Base-by-base conservation (phyloP, 495 filamentous ascomycete species). In the Penicillium turbatum region DNA sequence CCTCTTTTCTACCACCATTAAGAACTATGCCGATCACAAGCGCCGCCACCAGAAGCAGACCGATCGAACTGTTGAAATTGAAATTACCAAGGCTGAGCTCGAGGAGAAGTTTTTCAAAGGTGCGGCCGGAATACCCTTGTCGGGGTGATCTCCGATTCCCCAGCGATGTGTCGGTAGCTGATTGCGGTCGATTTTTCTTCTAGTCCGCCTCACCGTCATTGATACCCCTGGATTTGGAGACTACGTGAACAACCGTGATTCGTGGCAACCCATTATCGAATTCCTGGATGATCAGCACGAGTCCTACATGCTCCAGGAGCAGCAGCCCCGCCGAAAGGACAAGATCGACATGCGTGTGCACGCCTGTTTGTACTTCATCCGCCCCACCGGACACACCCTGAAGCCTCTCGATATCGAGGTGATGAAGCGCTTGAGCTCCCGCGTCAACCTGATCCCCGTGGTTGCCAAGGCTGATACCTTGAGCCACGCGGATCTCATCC, bases 91-190 rank as follows among this genome's bases (percentile, higher is more conserved):
- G 82, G 93, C 93, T 45, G 93, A 98, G 79, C 76, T 98, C 54
- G 93, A 98, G 78, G 93, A 98, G 85, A 98, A 98, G 81, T 98
- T 98, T 81, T 98, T 98, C 85, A 98, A 98, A 81, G 92, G 92
- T 97, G 80, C 51, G 55, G 48, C 34, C n/a, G 34, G 38, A 30
- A 16, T 37, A 26, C 44, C 27, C 30, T 21, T 5, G 27, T 16
- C n/a, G 36, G 24, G 21, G 42, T 49, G 10, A 27, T 39, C n/a
- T 16, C 44, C 31, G 39, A 42, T 24, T 26, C 37, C 16, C 21
- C 21, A 24, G 21, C 21, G 35, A 30, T 42, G 38, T 38, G 35
- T 35, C 16, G 26, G 13, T 35, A 52, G 34, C 56, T 63, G 61
- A 64, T 61, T 41, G n/a, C 32, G 31, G 35, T 48, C 16, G 43